Base-by-base conservation (phyloP, 1,139 yeast genomes). In the Scheffersomyces insectosa region DNA sequence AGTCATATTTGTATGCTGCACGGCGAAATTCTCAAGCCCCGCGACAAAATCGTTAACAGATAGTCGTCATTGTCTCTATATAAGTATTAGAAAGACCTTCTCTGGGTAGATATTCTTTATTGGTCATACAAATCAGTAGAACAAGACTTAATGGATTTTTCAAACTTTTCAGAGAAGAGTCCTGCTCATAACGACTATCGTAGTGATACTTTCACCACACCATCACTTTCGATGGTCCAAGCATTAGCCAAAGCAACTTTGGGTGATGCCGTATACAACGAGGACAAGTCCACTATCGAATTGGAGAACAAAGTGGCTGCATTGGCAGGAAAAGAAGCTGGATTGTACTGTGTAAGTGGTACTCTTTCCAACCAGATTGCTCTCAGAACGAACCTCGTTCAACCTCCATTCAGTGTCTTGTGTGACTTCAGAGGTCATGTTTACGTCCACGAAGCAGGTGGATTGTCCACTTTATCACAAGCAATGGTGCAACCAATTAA, bases 291-390 rank as follows among this genome's bases (percentile, higher is more conserved):
- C 50, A 89, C 97, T 14, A 66, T 75, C 36, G 75, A 71, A 33
- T 70, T 91, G 41, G 96, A 90, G 62, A 60, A 64, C 15, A 78
- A 80, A 48, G 83, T 91, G 46, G 85, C 88, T 27, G 68, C 72
- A 37, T 57, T 90, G 43, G 77, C 95, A 9, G 97, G 96, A 34
- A 88, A 86, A 60, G 89, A 83, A 54, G 88, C 91, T 3, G 97
- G 89, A 20, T 63, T 88, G 44, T 91, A 79, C 66, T 89, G 96
- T 63, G 88, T 83, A 12, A 85, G 96, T 25, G 98, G 98, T 44
- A 93, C 98, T 7, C 68, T 91, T 68, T 85, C 96, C 30, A 91
- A 91, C 65, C 98, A 91, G 68, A 77, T 91, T 48, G 97, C 87
- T 20, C 66, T 91, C 44, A 75, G 97, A 57, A 75, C 90, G 8